phyloP scores from a whole-genome alignment of 768 basidiomycete genomes.

The Rossbeevera mucosa region DNA sequence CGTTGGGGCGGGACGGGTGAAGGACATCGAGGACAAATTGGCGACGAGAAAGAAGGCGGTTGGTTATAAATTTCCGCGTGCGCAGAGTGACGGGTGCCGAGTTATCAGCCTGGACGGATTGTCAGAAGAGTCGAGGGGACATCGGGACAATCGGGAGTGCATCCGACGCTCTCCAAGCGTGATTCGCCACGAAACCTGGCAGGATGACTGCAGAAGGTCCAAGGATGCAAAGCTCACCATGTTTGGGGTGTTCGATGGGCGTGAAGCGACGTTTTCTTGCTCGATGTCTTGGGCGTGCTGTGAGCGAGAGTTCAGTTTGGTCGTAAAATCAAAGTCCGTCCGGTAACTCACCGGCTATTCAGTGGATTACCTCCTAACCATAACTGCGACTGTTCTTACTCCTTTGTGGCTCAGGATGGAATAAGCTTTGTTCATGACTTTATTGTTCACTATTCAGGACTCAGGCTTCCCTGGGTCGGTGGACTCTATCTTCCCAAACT shows the following conservation, averaged over 20 bases:
- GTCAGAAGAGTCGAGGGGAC: conserved; percentile 17
- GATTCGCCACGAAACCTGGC: conserved; percentile 8
- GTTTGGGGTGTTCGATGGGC: conserved; percentile 20
- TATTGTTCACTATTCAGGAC: conserved; percentile 10
- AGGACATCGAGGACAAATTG: conserved; percentile 95
- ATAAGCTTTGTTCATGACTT: conserved; percentile 7
- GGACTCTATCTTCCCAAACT: conserved; percentile 51
- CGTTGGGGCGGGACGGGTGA: conserved; percentile 93
- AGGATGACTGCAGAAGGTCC: background rate
- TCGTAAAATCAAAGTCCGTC: conserved; percentile 28
- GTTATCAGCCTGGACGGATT: conserved; percentile 57
- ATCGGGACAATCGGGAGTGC: conserved; percentile 19
- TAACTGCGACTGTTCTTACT: conserved; percentile 46
- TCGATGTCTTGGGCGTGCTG: conserved; percentile 27
- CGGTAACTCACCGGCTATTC: conserved; percentile 36
- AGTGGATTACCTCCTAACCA: too few relatives aligned
- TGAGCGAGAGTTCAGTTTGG: conserved; percentile 5
- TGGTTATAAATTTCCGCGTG: conserved; percentile 99
- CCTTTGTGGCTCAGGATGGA: conserved; percentile 34
- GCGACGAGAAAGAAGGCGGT: conserved; percentile 92
- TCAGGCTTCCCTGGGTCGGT: conserved; percentile 48
- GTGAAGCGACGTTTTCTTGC: conserved; percentile 21
- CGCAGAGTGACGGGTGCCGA: conserved; percentile 90
- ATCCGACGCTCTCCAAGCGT: conserved; percentile 23
- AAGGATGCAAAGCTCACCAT: conserved; percentile 33